Conservation (phyloP, 2,329 filamentous ascomycete species). For the Pyrenophora graminea region DNA sequence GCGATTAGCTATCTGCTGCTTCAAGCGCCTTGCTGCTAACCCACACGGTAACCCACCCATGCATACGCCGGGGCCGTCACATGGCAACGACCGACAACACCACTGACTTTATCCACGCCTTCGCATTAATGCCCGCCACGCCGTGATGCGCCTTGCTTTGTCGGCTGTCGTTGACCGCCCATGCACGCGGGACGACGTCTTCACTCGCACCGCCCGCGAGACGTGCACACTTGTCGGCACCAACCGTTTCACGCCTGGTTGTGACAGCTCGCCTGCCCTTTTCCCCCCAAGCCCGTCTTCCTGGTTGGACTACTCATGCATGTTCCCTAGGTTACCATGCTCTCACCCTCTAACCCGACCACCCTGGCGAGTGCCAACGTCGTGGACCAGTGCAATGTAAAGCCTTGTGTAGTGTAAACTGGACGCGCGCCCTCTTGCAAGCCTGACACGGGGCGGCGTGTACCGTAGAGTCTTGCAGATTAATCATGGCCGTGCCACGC, state of each 20-base stretch:
- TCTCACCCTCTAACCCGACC: not conserved
- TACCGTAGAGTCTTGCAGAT: no score
- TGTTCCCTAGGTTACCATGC: not conserved
- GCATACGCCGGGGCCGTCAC: constrained; percentile 13
- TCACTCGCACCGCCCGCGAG: no score
- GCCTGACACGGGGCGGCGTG: no score
- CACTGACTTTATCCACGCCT: not conserved
- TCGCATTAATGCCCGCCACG: not conserved
- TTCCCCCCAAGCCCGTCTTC: not conserved
- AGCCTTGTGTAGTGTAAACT: no score
- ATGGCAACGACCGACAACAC: constrained; percentile 6
- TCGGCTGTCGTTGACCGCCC: not conserved
- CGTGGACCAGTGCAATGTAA: no score
- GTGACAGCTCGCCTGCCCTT: constrained; percentile 11
- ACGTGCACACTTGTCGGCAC: not conserved
- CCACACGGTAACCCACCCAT: constrained; percentile 8
- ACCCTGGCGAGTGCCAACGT: no score
- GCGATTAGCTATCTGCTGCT: constrained; percentile 13
- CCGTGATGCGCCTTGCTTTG: not conserved
- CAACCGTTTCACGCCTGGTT: constrained; percentile 14
- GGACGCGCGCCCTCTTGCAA: no score
- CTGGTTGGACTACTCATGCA: not conserved
- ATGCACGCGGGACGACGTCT: not conserved
- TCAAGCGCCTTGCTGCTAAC: constrained; percentile 11
- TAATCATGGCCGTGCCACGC: no score